These are phyloP conservation scores for Biscogniauxia marginata DNA, from an alignment of 2,329 filamentous ascomycete species.

Conservation along the genomic window DNA sequence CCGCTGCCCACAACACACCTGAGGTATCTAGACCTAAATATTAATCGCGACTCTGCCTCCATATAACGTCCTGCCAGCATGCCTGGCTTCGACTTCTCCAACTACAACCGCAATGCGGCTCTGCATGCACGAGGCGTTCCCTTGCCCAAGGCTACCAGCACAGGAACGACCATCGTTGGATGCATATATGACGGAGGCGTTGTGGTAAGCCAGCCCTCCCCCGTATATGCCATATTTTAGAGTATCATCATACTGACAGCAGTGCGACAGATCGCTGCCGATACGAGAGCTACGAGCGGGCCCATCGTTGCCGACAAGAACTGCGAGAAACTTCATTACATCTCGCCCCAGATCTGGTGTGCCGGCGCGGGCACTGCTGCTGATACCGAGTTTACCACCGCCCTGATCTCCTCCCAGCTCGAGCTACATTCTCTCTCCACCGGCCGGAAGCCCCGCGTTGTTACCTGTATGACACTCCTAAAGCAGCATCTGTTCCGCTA, in stretches of 20 bases:
- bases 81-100: constrained; percentile 99
- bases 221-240: background rate
- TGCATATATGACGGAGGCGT: constrained; percentile 96
- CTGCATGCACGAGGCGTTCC: constrained; percentile 92
- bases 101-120: constrained; percentile 98
- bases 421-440: constrained; percentile 96
- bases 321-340: constrained; percentile 99
- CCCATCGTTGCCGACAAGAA: constrained; percentile 99
- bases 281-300: constrained; percentile 94
- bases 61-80: constrained; percentile 52
- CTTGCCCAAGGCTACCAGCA: constrained; percentile 95
- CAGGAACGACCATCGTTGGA: constrained; percentile 97
- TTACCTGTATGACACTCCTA: constrained; percentile 98
- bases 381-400: constrained; percentile 98
- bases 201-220: constrained; percentile 60
- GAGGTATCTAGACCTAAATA: background rate
- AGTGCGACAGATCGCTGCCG: constrained; percentile 76
- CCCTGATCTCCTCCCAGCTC: constrained; percentile 97
- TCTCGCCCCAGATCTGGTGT: constrained; percentile 98
- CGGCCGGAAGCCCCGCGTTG: constrained; percentile 92
- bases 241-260: constrained; percentile 10
- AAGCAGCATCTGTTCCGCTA: constrained; percentile 99
- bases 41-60: background rate
- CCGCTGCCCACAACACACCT: background rate
- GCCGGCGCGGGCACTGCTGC: constrained; percentile 96